Evolutionary conservation across 2,329 filamentous ascomycete species (phyloP), one percentile per base, ranked within the genome.

Genomic region (Sclerotinia subarctica): DNA sequence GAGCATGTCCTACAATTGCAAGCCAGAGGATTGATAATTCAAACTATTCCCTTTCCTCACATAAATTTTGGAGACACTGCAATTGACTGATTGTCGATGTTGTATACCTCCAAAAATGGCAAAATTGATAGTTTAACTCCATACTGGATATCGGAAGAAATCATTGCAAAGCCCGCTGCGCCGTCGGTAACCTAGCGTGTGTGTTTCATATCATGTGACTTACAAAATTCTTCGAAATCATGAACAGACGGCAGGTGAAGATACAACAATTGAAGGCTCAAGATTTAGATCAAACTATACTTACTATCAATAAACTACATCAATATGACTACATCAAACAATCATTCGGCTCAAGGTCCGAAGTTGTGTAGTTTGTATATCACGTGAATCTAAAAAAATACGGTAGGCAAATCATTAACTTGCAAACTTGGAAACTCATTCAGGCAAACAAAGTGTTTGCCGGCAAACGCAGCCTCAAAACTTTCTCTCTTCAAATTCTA

Each of bases 401-500:
- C 59, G 32, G 46, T 38, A 51, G 29, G 59, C 59, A 19, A 35
- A 26, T 38, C 21, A 62, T 26, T 17, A n/a, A 6, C 32, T 42
- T 24, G 21, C 53, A 57, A 42, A 35, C 46, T 42, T 42, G 29
- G 21, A 35, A 54, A 38, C 54, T n/a, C n/a, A 17, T 42, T 51
- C 59, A 38, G 59, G 46, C 46, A 51, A 42, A 32, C 59, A 51
- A 26, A 49, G 13, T 42, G 38, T 42, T 42, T 42, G 38, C 38
- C 15, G 4, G 59, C 59, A 51, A 63, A 63, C 59, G 38, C 59
- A 46, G 17, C 46, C 46, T 63, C 29, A 51, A 63, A 51, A 24
- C 35, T 51, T 51, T 63, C n/a, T 49, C 58, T 42, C 59, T 51
- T 38, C 59, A 38, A 26, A 35, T 35, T 29, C 46, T 19, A 38